phyloP scores from a whole-genome alignment of 192 early-diverging fungal species.

The Glomus cerebriforme region DNA sequence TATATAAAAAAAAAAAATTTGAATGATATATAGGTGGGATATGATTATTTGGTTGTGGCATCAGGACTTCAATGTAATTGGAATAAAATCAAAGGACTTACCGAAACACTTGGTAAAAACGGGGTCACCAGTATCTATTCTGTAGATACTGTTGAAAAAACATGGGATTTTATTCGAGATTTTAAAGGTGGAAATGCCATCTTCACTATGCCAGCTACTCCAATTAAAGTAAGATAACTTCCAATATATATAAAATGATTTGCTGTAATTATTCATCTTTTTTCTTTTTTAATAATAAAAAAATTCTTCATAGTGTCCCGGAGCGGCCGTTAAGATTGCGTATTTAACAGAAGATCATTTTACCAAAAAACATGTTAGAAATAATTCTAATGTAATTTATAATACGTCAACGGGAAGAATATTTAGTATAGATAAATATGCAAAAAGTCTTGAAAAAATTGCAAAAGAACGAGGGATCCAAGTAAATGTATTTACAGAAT shows the following conservation, averaged over 20 bases:
- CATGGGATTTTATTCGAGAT: slow-evolving; percentile 68
- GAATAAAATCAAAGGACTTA: slow-evolving; percentile 75
- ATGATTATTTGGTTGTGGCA: slow-evolving; percentile 75
- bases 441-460: slow-evolving; percentile 64
- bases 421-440: slow-evolving; percentile 86
- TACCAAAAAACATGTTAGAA: slow-evolving; percentile 69
- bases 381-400: slow-evolving; percentile 70
- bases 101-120: slow-evolving; percentile 73
- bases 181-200: slow-evolving; percentile 78
- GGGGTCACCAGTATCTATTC: slow-evolving; percentile 87
- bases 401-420: slow-evolving; percentile 83
- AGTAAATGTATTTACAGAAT: slow-evolving; percentile 71
- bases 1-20: not conserved
- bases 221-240: slow-evolving; percentile 62
- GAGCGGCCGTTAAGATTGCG: slow-evolving; percentile 86
- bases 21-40: slow-evolving; percentile 27
- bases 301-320: slow-evolving; percentile 60
- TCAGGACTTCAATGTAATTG: slow-evolving; percentile 78
- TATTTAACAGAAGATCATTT: slow-evolving; percentile 85
- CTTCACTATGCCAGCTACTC: slow-evolving; percentile 86
- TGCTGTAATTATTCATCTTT: not conserved
- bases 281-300: not conserved
- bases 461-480: slow-evolving; percentile 67
- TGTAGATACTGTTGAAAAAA: slow-evolving; percentile 69
- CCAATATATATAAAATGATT: not conserved